Evolutionary conservation across 495 filamentous ascomycete genomes (phyloP), one percentile per base, ranked within the genome.

Genomic region (Endocarpon pusillum): DNA sequence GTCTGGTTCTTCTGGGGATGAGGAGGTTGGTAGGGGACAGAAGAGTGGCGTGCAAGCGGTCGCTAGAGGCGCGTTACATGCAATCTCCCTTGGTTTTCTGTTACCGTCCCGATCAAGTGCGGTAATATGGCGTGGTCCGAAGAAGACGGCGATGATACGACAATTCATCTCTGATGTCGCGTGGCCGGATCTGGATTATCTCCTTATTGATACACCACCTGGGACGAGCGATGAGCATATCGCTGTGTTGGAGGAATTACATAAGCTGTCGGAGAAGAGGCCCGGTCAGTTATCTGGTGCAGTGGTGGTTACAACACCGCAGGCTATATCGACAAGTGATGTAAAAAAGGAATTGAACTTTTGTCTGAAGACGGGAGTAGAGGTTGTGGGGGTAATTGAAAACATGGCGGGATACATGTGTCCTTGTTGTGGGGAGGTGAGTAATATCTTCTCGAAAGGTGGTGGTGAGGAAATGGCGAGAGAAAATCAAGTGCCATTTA

Each of bases 331-430:
- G 18, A 92, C 84, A 7, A 78, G 79, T 3, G 89, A 97, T 52
- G 89, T 97, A 25, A 71, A 78, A 47, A 97, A 96, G 54, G 91
- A 96, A 50, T 67, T 96, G 28, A 94, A 94, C 48, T 96, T 97
- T 47, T 97, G 89, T 53, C 61, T 58, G 17, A 94, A 94, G 61
- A 85, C 80, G 4, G 71, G 73, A 14, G 73, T 97, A 25, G 58
- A 69, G 9, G 71, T 92, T 14, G 61, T 94, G 21, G 89, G 89
- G 0, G 85, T 97, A 2, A 65, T 97, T 23, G 89, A 97, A 61
- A 97, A 97, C 54, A 96, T 97, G 91, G 77, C 78, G 18, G 89
- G 89, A 1, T 97, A 86, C 55, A 78, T 93, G 35, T 97, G 89
- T 55, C 87, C 87, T 21, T 82, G 85, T 48, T 97, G 89, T 57